Evolutionary conservation across 2,329 filamentous ascomycete species (phyloP).

Genomic region (Epichloe scottii): DNA sequence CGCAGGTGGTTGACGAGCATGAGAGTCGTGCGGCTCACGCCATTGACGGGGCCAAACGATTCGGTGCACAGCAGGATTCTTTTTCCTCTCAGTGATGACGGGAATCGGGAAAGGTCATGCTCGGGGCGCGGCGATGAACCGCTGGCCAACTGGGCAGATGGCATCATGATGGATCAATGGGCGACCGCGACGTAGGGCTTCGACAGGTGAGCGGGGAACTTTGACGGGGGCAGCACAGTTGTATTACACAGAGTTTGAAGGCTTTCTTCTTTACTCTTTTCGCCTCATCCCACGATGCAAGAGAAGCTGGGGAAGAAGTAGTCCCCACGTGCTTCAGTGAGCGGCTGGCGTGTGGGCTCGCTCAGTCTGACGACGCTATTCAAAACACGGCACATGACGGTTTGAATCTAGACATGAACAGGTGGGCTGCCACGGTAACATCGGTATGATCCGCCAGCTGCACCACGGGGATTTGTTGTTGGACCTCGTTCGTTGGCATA

Average conservation of each 20-base stretch:
- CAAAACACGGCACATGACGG: slow-evolving; percentile 9
- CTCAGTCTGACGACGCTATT: slow-evolving; percentile 1
- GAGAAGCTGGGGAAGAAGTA: background rate
- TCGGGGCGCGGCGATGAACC: slow-evolving; percentile 10
- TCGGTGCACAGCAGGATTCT: slow-evolving; percentile 56
- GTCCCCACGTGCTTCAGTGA: slow-evolving; percentile 14
- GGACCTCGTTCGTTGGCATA: slow-evolving; percentile 17
- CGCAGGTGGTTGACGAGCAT: slow-evolving; percentile 57
- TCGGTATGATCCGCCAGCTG: slow-evolving; percentile 12
- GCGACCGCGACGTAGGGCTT: background rate
- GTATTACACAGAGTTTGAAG: too few relatives aligned
- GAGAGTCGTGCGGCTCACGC: slow-evolving; percentile 58
- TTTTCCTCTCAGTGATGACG: slow-evolving; percentile 40
- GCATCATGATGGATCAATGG: slow-evolving; percentile 4
- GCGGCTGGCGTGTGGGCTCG: background rate
- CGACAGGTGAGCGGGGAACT: background rate
- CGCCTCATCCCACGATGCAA: background rate
- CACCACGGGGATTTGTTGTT: slow-evolving; percentile 19
- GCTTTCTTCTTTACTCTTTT: background rate
- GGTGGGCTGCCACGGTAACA: slow-evolving; percentile 9
- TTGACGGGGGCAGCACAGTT: too few relatives aligned
- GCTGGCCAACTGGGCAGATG: slow-evolving; percentile 4
- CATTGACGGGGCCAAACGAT: slow-evolving; percentile 60
- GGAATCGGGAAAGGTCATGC: slow-evolving; percentile 33
- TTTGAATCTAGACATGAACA: slow-evolving; percentile 7